Evolutionary conservation across 805 yeast genomes (phyloP), one percentile per base, ranked within the genome.

Genomic region (Tetrapisispora iriomotensis): DNA sequence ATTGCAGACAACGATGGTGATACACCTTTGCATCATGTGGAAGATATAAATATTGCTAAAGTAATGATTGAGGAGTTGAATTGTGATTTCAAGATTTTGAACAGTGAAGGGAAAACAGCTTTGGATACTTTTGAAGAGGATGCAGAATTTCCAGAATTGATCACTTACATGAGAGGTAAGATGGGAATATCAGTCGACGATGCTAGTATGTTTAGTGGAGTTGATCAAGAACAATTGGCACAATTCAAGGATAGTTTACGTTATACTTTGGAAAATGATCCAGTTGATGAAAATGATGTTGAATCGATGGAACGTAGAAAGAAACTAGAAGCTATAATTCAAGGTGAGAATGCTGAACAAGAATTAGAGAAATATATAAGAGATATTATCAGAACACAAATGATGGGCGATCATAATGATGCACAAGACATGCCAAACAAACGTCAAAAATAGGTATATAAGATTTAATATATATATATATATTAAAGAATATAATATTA

Each of bases 21-120:
- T 52, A 82, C 97, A 0, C 96, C 99, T 1, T 66, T 92, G 44
- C 97, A 90, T 58, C 94, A 86, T 49, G 84, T 77, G 18, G 99
- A 92, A 54, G 81, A 77, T 40, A 62, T 74, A 0, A 65, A 56
- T 1, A 70, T 77, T 1, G 96, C 95, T 1, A 74, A 71, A 47
- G 50, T 69, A 19, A 64, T 92, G 38, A 69, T 92, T 0, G 84
- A 78, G 47, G 74, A 75, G 37, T 68, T 79, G 24, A 69, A 73
- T 4, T 96, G 90, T 0, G 82, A 85, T 59, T 70, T 65, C 55
- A 74, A 60, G 32, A 49, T 75, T 27, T 73, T 67, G 54, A 90
- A 92, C 57, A 58, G 62, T 32, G 95, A 84, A 21, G 94, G 85
- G 3, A 71, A 74, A 51, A 87, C 90, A 1, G 68, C 95, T 1